These are phyloP conservation scores for Chenopodium formosanum DNA, from an alignment of 148 eudicot species.

Conservation along the genomic window DNA sequence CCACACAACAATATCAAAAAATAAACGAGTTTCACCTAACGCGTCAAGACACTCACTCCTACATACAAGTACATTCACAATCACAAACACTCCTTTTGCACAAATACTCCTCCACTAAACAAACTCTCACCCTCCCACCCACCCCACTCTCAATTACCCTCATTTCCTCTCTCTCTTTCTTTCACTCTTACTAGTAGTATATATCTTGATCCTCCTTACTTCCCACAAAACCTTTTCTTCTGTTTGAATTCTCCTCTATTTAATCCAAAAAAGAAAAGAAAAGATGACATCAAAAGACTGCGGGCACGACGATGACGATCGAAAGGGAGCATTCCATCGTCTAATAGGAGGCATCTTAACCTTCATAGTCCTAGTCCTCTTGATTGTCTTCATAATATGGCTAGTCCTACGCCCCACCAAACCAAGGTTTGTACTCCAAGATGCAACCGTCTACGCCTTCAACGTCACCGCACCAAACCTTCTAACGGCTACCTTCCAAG, in stretches of 20 bases:
- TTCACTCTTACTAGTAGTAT: conserved; percentile 1
- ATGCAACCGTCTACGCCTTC: conserved; percentile 48
- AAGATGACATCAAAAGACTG: conserved; percentile 39
- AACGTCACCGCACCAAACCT: conserved; percentile 39
- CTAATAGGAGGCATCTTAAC: conserved; percentile 17
- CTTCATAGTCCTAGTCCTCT: conserved; percentile 30
- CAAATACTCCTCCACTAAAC: not conserved
- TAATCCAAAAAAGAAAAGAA: not conserved
- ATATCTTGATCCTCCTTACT: conserved; percentile 8
- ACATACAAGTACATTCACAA: not conserved
- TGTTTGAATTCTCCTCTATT: not conserved
- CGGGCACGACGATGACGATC: conserved; percentile 42
- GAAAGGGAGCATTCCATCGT: conserved; percentile 5
- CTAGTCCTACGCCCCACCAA: conserved; percentile 48
- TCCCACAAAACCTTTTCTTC: not conserved
- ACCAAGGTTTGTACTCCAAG: conserved; percentile 47
- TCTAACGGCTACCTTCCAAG: conserved; percentile 38
- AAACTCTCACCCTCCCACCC: not conserved
- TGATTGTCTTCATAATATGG: conserved; percentile 39
- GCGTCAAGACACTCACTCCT: not conserved
- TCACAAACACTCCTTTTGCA: too few relatives aligned
- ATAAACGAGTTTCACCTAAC: conserved; percentile 1
- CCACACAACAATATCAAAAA: not conserved
- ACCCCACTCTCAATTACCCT: not conserved
- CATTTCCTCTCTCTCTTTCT: not conserved